Percentiles rank a stretch among this genome's conserved stretches.
phyloP scores from a whole-genome alignment of 2,329 filamentous ascomycete species.

The Orbilia quercus region DNA sequence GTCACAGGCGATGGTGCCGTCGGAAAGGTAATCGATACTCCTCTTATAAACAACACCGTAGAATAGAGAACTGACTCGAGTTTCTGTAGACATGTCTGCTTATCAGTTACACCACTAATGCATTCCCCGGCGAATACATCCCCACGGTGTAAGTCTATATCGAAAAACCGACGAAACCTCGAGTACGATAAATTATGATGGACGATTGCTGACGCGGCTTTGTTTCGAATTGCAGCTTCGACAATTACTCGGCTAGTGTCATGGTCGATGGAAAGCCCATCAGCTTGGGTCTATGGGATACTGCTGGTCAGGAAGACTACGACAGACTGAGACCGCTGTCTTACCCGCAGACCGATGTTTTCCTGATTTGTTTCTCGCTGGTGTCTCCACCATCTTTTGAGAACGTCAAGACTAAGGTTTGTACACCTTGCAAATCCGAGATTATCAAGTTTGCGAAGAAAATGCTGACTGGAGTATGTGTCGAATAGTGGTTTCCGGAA shows the following conservation, averaged over 20 bases:
- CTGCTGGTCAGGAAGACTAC: slow-evolving; percentile 99
- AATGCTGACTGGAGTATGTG: neutral
- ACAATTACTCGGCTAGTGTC: slow-evolving; percentile 98
- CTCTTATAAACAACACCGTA: slow-evolving; percentile 56
- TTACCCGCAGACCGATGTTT: slow-evolving; percentile 99
- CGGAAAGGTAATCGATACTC: slow-evolving; percentile 79
- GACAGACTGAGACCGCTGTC: slow-evolving; percentile 98
- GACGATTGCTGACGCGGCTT: slow-evolving; percentile 19
- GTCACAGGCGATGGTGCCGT: slow-evolving; percentile 99
- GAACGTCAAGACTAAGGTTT: slow-evolving; percentile 99
- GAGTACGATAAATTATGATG: slow-evolving; percentile 13
- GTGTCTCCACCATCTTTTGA: slow-evolving; percentile 99
- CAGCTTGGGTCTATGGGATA: slow-evolving; percentile 99
- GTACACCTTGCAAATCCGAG: slow-evolving; percentile 57
- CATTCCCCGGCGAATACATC: slow-evolving; percentile 99
- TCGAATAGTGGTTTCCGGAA: slow-evolving; percentile 98
- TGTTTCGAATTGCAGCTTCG: slow-evolving; percentile 52
- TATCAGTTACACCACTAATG: slow-evolving; percentile 99
- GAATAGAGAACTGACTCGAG: slow-evolving; percentile 61
- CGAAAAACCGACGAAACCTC: slow-evolving; percentile 18
- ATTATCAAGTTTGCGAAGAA: slow-evolving; percentile 71
- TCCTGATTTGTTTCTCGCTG: slow-evolving; percentile 98
- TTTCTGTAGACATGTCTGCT: slow-evolving; percentile 86
- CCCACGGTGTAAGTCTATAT: slow-evolving; percentile 90
- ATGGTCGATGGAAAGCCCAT: slow-evolving; percentile 99